A percentile compares a stretch with the other conserved stretches of the same genome.
Evolutionary conservation across 805 yeast species (phyloP).

Genomic region (Myxozyma geophila): DNA sequence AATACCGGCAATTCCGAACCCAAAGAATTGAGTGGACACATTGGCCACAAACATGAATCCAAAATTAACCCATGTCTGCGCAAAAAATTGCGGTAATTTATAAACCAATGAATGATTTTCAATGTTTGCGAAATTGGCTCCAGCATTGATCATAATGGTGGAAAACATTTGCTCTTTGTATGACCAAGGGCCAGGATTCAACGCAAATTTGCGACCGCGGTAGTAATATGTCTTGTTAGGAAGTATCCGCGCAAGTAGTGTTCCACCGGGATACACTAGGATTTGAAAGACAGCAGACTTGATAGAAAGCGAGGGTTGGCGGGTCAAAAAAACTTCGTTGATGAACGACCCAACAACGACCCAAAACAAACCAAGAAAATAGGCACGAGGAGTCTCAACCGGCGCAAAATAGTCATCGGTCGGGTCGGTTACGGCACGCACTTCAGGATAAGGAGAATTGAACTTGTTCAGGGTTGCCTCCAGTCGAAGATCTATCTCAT

Average conservation of each 20-base stretch:
- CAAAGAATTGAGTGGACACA: conserved; percentile 63
- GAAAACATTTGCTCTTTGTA: conserved; percentile 66
- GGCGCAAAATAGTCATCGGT: conserved; percentile 53
- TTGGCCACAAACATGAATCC: conserved; percentile 60
- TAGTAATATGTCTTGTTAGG: conserved; percentile 29
- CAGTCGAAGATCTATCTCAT: conserved; percentile 25
- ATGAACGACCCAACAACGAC: conserved; percentile 60
- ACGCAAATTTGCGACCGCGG: conserved; percentile 47
- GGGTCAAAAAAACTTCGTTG: conserved; percentile 64
- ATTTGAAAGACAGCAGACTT: conserved; percentile 70
- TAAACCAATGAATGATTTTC: conserved; percentile 50
- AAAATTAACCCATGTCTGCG: conserved; percentile 43
- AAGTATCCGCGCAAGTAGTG: conserved; percentile 36
- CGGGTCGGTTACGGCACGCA: conserved; percentile 47
- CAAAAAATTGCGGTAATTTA: conserved; percentile 41
- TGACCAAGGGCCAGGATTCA: conserved; percentile 66
- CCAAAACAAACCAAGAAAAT: conserved; percentile 57
- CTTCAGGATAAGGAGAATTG: conserved; percentile 62
- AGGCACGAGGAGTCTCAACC: conserved; percentile 58
- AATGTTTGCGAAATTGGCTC: conserved; percentile 43
- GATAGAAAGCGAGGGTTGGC: conserved; percentile 59
- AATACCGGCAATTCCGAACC: conserved; percentile 57
- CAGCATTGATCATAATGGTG: conserved; percentile 47
- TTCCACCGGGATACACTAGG: conserved; percentile 63
- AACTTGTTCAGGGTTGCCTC: conserved; percentile 27